Percentiles rank a stretch among this genome's conserved stretches.
Conservation (phyloP, 1,284 basidiomycete genomes). For the Papiliotrema nemorosa region DNA sequence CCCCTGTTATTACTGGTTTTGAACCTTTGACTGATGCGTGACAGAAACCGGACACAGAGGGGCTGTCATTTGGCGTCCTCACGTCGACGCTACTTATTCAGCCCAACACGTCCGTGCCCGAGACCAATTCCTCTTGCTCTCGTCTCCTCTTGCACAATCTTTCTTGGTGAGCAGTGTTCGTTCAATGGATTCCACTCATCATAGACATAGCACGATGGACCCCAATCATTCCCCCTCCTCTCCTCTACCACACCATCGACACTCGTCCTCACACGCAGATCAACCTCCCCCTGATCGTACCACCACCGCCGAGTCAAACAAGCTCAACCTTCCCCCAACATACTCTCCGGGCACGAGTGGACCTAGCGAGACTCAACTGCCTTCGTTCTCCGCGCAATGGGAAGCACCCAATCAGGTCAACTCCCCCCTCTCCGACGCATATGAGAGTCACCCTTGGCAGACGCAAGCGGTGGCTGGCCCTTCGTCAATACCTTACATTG, state of each 20-base stretch:
- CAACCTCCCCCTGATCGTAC: neutral
- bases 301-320: slow-evolving; percentile 1
- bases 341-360: neutral
- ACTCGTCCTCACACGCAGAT: slow-evolving; percentile 1
- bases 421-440: neutral
- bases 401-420: neutral
- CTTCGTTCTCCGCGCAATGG: neutral
- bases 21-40: no score
- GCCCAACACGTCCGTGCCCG: no score
- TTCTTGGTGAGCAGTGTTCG: no score
- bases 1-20: no score
- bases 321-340: neutral
- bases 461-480: slow-evolving; percentile 6
- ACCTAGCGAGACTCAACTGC: neutral
- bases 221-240: slow-evolving; percentile 18
- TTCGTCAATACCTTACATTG: slow-evolving; percentile 14
- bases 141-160: no score
- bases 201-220: slow-evolving; percentile 27
- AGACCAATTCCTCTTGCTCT: no score
- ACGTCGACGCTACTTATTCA: no score
- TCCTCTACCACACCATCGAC: slow-evolving; percentile 12
- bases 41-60: no score
- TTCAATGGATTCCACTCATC: no score
- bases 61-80: no score
- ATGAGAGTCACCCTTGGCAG: slow-evolving; percentile 2